phyloP scores from a whole-genome alignment of 345 rosid species.

The Acer campestre region DNA sequence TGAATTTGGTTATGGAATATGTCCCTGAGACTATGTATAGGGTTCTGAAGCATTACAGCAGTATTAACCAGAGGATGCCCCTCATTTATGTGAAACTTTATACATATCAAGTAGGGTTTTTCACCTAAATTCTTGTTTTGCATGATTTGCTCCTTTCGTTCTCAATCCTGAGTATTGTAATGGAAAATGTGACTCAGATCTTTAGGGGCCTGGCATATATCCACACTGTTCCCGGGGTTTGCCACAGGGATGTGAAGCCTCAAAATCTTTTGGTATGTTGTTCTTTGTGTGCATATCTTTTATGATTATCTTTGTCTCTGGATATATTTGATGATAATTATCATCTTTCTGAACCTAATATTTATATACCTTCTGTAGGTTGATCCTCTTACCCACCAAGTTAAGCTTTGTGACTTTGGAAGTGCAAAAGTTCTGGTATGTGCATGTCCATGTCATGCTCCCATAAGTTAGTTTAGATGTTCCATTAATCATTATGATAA shows the following conservation, averaged over 20 bases:
- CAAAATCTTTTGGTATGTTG: slow-evolving; percentile 84
- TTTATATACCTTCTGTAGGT: slow-evolving; percentile 37
- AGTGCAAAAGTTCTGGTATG: slow-evolving; percentile 64
- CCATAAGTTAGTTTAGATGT: neutral
- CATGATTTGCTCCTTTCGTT: neutral
- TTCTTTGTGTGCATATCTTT: neutral
- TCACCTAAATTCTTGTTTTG: neutral
- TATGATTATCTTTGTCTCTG: slow-evolving; percentile 1
- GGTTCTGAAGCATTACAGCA: slow-evolving; percentile 66
- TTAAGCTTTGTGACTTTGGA: slow-evolving; percentile 59
- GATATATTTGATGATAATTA: neutral
- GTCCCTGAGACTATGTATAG: slow-evolving; percentile 73
- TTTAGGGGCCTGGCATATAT: slow-evolving; percentile 83
- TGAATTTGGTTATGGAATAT: slow-evolving; percentile 86
- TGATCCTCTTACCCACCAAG: slow-evolving; percentile 56
- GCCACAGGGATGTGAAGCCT: slow-evolving; percentile 93
- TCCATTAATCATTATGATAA: neutral
- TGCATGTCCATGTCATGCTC: neutral
- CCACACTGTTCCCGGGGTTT: slow-evolving; percentile 78
- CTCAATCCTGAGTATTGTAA: slow-evolving; percentile 14
- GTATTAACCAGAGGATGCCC: slow-evolving; percentile 73
- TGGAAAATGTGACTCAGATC: slow-evolving; percentile 51
- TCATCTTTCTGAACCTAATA: slow-evolving; percentile 18
- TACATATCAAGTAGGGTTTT: slow-evolving; percentile 66
- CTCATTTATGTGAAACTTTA: slow-evolving; percentile 77